These are phyloP conservation scores for Phytophthora ohioensis DNA, from an alignment of 352 stramenopile genomes.

Conservation along the genomic window DNA sequence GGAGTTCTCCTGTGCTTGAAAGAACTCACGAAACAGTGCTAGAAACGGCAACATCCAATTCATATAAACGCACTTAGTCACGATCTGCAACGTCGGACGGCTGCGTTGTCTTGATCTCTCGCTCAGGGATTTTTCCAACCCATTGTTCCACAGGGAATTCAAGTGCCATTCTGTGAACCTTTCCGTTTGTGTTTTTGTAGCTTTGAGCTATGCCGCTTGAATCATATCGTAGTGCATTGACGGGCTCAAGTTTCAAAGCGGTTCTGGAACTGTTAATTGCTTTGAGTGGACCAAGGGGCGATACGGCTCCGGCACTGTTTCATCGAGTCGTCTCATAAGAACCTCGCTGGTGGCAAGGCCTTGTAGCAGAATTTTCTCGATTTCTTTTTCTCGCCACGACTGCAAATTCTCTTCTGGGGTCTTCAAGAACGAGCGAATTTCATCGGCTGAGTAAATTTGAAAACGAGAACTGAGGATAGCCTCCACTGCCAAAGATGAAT, in stretches of 20 bases:
- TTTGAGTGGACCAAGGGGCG: constrained; percentile 12
- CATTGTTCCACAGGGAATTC: too few relatives aligned
- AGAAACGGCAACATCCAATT: too few relatives aligned
- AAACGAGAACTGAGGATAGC: constrained; percentile 13
- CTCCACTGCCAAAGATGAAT: constrained; percentile 22
- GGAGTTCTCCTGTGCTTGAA: too few relatives aligned
- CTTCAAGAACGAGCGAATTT: constrained; percentile 16
- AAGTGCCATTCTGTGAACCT: too few relatives aligned
- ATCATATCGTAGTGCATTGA: constrained; percentile 7
- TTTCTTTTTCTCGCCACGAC: constrained; percentile 14
- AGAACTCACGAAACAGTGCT: too few relatives aligned
- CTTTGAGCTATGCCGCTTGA: constrained; percentile 20
- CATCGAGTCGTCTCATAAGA: constrained; percentile 12
- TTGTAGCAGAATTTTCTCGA: constrained; percentile 19
- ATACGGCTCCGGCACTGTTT: background rate
- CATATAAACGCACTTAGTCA: too few relatives aligned
- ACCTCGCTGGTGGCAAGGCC: constrained; percentile 13
- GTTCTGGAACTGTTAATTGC: background rate
- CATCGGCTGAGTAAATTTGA: background rate
- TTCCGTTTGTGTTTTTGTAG: too few relatives aligned
- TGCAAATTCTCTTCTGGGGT: background rate
- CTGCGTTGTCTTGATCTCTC: too few relatives aligned
- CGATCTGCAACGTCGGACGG: too few relatives aligned
- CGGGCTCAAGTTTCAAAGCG: too few relatives aligned
- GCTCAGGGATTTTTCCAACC: too few relatives aligned